A percentile compares a stretch with the other conserved stretches of the same genome.
These are phyloP conservation scores for Zygosaccharomyces sapae DNA, from an alignment of 1,139 yeast genomes.

Conservation along the genomic window DNA sequence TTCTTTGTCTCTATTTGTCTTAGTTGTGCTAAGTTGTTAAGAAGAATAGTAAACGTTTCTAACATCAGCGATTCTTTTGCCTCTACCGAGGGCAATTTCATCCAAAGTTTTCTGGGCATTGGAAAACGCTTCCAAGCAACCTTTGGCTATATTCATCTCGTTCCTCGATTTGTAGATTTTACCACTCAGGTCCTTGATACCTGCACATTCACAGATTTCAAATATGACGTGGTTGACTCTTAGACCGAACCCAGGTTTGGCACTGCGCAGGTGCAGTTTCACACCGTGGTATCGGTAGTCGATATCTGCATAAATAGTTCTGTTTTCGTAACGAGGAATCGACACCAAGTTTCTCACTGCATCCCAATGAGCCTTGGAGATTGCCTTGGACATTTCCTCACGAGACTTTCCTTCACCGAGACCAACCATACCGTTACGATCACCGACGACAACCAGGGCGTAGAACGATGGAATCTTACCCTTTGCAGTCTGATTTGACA, in stretches of 20 bases:
- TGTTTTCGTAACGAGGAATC: conserved; percentile 81
- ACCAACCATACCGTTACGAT: conserved; percentile 89
- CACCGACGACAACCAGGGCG: conserved; percentile 88
- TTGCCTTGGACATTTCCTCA: conserved; percentile 71
- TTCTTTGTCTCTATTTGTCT: not conserved
- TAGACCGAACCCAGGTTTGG: conserved; percentile 92
- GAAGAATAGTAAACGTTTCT: conserved; percentile 79
- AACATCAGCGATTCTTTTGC: conserved; percentile 91
- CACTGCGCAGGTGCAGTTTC: conserved; percentile 71
- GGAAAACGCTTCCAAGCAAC: conserved; percentile 79
- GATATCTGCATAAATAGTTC: conserved; percentile 86
- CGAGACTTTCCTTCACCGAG: conserved; percentile 93
- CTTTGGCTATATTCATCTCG: conserved; percentile 91
- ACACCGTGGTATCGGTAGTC: conserved; percentile 86
- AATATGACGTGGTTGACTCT: conserved; percentile 88
- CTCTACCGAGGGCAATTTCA: conserved; percentile 87
- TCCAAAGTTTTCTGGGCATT: conserved; percentile 73
- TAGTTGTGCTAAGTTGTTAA: conserved; percentile 4
- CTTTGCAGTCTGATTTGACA: conserved; percentile 87
- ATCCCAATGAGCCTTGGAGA: conserved; percentile 86
- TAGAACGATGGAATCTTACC: conserved; percentile 87
- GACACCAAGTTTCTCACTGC: conserved; percentile 82
- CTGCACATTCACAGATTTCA: conserved; percentile 91
- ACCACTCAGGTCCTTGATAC: conserved; percentile 89
- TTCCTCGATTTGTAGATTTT: conserved; percentile 90